Evolutionary conservation across 2,329 filamentous ascomycete genomes (phyloP).

Genomic region (Fusarium stilboides): DNA sequence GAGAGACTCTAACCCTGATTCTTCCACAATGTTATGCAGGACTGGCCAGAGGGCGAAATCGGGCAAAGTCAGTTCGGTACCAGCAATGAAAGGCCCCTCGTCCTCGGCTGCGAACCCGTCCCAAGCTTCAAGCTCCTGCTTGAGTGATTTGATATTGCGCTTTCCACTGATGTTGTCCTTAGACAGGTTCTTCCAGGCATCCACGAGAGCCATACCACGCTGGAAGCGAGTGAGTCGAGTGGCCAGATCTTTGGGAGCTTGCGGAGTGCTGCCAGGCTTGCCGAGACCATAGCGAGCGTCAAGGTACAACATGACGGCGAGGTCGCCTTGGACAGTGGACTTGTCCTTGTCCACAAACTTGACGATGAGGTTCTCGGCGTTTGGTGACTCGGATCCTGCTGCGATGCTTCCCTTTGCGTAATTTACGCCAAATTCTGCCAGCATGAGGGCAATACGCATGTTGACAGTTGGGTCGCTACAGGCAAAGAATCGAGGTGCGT

Average conservation of each 20-base stretch:
- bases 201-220: conserved; percentile 55
- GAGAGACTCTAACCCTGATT: conserved; percentile 53
- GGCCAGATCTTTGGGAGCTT: conserved; percentile 53
- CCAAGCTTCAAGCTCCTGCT: conserved; percentile 59
- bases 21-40: conserved; percentile 61
- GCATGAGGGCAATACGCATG: conserved; percentile 64
- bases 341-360: conserved; percentile 72
- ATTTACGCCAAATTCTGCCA: conserved; percentile 63
- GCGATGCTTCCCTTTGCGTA: conserved; percentile 64
- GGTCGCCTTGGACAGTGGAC: conserved; percentile 64
- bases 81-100: conserved; percentile 63
- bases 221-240: conserved; percentile 61
- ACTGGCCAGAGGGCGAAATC: conserved; percentile 73
- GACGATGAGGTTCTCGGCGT: conserved; percentile 50
- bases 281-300: conserved; percentile 65
- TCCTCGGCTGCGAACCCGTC: conserved; percentile 53
- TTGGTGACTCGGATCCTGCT: conserved; percentile 28
- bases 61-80: conserved; percentile 58
- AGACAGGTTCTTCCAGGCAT: conserved; percentile 53
- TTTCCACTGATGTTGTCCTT: conserved; percentile 13
- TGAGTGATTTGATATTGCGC: conserved; percentile 45
- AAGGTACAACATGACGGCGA: conserved; percentile 72
- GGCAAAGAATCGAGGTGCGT: conserved; percentile 66
- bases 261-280: conserved; percentile 47
- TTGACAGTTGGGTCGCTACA: conserved; percentile 65